Conservation (phyloP, 495 filamentous ascomycete genomes). For the Apodospora peruviana region DNA sequence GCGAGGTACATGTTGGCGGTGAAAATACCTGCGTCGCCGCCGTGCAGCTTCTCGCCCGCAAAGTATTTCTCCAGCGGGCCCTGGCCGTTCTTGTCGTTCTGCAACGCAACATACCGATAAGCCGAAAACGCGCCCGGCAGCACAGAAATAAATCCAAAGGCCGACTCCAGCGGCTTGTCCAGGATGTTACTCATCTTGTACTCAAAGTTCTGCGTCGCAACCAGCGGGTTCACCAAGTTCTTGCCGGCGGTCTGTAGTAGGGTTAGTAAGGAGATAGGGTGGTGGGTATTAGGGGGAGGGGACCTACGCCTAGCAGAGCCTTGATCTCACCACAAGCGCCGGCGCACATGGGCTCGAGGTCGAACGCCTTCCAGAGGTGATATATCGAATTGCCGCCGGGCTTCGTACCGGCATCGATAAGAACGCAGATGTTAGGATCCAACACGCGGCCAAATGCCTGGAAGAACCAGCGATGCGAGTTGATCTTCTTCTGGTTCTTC, state of each 20-base stretch:
- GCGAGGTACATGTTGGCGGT: slow-evolving; percentile 99
- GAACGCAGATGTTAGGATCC: slow-evolving; percentile 92
- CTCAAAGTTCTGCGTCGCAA: slow-evolving; percentile 98
- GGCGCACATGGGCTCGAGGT: slow-evolving; percentile 93
- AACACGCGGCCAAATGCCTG: slow-evolving; percentile 91
- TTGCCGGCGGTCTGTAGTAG: slow-evolving; percentile 56
- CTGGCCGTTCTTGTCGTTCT: slow-evolving; percentile 91
- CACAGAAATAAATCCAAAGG: slow-evolving; percentile 96
- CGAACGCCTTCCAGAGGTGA: slow-evolving; percentile 97
- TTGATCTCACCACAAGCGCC: slow-evolving; percentile 99
- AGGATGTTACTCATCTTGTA: slow-evolving; percentile 99
- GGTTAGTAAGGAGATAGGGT: not conserved
- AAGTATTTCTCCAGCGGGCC: slow-evolving; percentile 97
- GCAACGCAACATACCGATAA: slow-evolving; percentile 87
- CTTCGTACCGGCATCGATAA: slow-evolving; percentile 93
- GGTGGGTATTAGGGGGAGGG: not conserved
- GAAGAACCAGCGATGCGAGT: slow-evolving; percentile 99
- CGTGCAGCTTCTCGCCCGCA: slow-evolving; percentile 95
- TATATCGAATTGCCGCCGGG: slow-evolving; percentile 93
- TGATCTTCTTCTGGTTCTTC: slow-evolving; percentile 99
- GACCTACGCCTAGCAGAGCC: slow-evolving; percentile 72
- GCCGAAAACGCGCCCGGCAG: slow-evolving; percentile 97
- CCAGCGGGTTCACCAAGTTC: slow-evolving; percentile 86
- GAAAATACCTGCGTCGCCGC: slow-evolving; percentile 90
- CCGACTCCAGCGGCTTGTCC: slow-evolving; percentile 95